Evolutionary conservation across 768 basidiomycete species (phyloP), one percentile per base, ranked within the genome.

Genomic region (Serendipita indica): DNA sequence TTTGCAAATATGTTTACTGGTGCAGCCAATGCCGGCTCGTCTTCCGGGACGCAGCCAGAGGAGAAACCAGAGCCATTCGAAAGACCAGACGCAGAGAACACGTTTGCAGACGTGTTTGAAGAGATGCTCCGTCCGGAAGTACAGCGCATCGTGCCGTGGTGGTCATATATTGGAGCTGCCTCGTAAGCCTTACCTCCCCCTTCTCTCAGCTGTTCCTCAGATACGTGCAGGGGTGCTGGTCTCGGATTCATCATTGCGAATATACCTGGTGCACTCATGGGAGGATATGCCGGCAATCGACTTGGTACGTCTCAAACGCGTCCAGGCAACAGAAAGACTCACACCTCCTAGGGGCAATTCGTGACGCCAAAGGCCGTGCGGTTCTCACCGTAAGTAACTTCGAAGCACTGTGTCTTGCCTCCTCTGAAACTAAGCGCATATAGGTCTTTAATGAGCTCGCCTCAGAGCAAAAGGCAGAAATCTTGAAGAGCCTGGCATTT

Each of bases 91-190:
- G 79, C 91, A 12, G 81, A 92, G 49, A 75, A 79, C 37, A 80
- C 92, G 5, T 96, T 94, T 67, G 82, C 84, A 2, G 84, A 93
- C 66, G 90, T 87, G 3, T 94, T 94, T 63, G 91, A 93, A 62
- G 91, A 94, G 74, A 73, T 91, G 27, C 73, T 91, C 41, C 80
- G 86, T 2, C 89, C 89, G 5, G 89, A 91, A 68, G 85, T 91
- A 16, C 77, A 87, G 62, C 75, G 80, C 1, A 76, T 75, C 63
- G 75, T 75, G 0, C 83, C 81, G 1, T 82, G 80, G 79, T 89
- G 88, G 88, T 73, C 80, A 56, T 89, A 79, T 72, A 58, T 84
- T 1, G 86, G 87, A 34, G 75, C 83, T 14, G 72, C 77, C 32
- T 57, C 10, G 22, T 52, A 59, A 30, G 78, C 60, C 54, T 73